Percentiles rank a stretch among this genome's conserved stretches.
Conservation (phyloP, 768 basidiomycete species). For the Leccinum variicolor region DNA sequence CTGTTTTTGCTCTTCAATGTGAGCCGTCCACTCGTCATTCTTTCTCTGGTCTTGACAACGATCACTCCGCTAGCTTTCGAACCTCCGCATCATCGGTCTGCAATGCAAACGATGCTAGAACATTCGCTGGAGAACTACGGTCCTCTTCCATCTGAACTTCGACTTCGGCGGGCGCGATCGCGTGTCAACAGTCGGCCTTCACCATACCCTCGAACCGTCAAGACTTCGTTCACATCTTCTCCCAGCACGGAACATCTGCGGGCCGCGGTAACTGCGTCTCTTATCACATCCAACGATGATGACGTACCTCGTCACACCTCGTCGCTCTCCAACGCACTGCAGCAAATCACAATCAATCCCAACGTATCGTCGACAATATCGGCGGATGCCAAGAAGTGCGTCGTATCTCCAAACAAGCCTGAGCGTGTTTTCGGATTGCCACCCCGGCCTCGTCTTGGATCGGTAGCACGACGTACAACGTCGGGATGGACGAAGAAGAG, state of each 20-base stretch:
- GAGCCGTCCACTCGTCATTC: slow-evolving; percentile 26
- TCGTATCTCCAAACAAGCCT: slow-evolving; percentile 27
- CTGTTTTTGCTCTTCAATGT: slow-evolving; percentile 71
- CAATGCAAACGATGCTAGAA: slow-evolving; percentile 71
- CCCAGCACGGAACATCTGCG: slow-evolving; percentile 35
- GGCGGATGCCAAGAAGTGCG: slow-evolving; percentile 34
- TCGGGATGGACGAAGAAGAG: slow-evolving; percentile 67
- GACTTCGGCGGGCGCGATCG: slow-evolving; percentile 58
- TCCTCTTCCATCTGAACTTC: slow-evolving; percentile 70
- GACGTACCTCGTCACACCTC: slow-evolving; percentile 8
- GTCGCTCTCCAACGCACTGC: slow-evolving; percentile 35
- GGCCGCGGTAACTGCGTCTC: slow-evolving; percentile 19
- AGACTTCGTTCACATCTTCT: slow-evolving; percentile 40
- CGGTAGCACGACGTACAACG: slow-evolving; percentile 52
- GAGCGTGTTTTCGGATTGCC: slow-evolving; percentile 24
- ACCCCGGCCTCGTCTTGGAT: slow-evolving; percentile 50
- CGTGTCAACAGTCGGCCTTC: slow-evolving; percentile 70
- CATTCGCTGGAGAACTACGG: slow-evolving; percentile 70
- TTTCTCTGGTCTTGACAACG: neutral
- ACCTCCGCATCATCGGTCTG: slow-evolving; percentile 59
- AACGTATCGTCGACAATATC: slow-evolving; percentile 32
- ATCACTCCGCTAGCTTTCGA: slow-evolving; percentile 51
- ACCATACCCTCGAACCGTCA: slow-evolving; percentile 62
- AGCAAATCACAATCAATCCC: slow-evolving; percentile 40
- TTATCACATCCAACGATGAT: slow-evolving; percentile 17